Base-by-base conservation (phyloP, 139 green algal species). In the Chlamydomonas schloesseri region DNA sequence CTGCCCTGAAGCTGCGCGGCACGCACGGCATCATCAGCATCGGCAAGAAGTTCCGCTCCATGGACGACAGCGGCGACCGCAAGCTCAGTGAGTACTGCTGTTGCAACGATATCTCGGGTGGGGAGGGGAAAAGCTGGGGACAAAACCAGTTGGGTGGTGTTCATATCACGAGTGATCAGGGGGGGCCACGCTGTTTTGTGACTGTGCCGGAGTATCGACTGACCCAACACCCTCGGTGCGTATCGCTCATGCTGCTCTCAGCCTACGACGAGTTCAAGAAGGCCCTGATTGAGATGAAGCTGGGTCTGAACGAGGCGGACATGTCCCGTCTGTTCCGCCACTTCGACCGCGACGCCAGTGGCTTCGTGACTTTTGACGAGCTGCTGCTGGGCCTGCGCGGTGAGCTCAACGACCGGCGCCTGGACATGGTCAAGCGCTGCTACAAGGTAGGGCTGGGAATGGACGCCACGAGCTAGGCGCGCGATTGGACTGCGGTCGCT, bases 1-100 rank as follows among this genome's bases (percentile, higher is more conserved):
- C 76, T 46, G 81, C 87, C 13, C 84, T 94, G 55, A 89, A 91
- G 73, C 42, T 81, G 55, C 91, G 91, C 47, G 91, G 91, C 77
- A 90, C 83, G 8, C 87, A 94, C 47, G 88, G 89, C 28, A 92
- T 94, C 83, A 88, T 94, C 71, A 86, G 69, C 65, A 87, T 94
- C 29, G 91, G 91, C 15, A 82, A 84, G 60, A 94, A 92, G 81
- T 94, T 94, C 80, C 77, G 83, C 33, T 89, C 64, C 77, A 91
- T 94, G 89, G 91, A 94, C 71, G 89, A 92, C 71, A 55, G 84
- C 29, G 82, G 80, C 31, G 87, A 90, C 87, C 83, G 88, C 14
- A 90, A 88, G 80, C 68, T 94, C 11, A 77, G 79, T 86, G 42
- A 81, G 46, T 50, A 75, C 24, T 37, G 31, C 60, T 64, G 62